Conservation (phyloP, 257 asterid genomes). For the Scutellaria minor region DNA sequence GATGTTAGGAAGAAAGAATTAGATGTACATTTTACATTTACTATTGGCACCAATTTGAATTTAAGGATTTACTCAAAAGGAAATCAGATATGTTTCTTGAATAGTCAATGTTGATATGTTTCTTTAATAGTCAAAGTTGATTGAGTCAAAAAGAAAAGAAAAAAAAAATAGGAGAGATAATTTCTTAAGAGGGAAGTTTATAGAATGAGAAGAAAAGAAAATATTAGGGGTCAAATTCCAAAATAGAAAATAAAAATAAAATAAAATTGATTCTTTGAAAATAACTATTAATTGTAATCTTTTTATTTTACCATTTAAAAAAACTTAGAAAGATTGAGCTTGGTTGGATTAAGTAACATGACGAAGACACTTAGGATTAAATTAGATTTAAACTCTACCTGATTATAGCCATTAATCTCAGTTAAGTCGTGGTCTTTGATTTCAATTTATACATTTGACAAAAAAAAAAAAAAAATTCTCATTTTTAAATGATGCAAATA, state of each 20-base stretch:
- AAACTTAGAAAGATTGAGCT: no score
- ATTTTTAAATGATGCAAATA: no score
- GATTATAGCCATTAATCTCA: no score
- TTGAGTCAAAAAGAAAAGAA: constrained; percentile 19
- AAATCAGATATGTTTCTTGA: neutral
- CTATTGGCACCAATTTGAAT: neutral
- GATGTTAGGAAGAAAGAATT: neutral
- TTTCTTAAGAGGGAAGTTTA: constrained; percentile 17
- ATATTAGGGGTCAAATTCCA: neutral
- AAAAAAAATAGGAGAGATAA: neutral
- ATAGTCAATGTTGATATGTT: neutral
- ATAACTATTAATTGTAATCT: no score
- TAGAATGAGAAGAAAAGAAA: neutral
- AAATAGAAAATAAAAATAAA: neutral
- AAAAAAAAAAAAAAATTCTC: no score
- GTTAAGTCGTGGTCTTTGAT: no score
- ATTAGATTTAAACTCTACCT: no score
- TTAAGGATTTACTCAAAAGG: neutral
- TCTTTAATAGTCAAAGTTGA: constrained; percentile 11
- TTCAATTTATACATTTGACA: no score
- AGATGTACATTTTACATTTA: neutral
- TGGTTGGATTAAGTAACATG: no score
- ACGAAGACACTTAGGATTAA: no score
- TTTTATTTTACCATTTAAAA: no score
- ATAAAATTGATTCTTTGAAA: no score